Conservation (phyloP, 176 grass and related monocot species). For the Rhynchospora tenuis region DNA sequence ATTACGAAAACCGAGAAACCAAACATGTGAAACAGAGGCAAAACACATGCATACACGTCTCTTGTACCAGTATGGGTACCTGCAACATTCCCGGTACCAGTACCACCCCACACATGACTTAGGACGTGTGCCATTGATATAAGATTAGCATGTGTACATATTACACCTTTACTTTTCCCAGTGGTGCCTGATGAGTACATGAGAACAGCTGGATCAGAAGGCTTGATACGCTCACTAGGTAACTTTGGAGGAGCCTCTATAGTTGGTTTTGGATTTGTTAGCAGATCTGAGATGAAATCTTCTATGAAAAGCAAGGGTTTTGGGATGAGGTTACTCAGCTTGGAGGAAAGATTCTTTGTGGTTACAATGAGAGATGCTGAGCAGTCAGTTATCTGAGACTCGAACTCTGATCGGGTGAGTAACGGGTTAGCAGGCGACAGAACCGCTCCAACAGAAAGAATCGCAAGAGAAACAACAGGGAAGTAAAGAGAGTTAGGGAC, state of each 20-base stretch:
- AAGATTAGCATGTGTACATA: constrained; percentile 37
- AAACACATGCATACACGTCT: constrained; percentile 44
- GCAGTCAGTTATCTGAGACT: constrained; percentile 20
- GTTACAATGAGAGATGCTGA: constrained; percentile 30
- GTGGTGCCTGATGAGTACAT: constrained; percentile 64
- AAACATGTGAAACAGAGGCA: constrained; percentile 52
- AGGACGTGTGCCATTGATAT: constrained; percentile 25
- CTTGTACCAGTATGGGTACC: neutral
- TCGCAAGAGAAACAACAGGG: constrained; percentile 29
- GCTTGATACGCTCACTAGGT: neutral
- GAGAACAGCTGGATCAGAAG: constrained; percentile 22
- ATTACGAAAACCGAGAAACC: constrained; percentile 44
- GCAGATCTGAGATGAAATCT: constrained; percentile 22
- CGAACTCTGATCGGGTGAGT: constrained; percentile 29
- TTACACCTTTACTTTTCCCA: constrained; percentile 55
- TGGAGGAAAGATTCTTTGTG: constrained; percentile 24
- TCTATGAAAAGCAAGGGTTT: constrained; percentile 23
- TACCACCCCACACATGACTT: constrained; percentile 7
- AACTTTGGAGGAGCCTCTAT: neutral
- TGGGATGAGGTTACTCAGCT: neutral
- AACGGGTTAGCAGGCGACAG: constrained; percentile 46
- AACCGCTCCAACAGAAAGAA: constrained; percentile 39
- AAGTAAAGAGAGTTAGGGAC: constrained; percentile 39
- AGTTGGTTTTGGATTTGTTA: neutral
- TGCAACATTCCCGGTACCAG: neutral